Conservation (phyloP, 495 filamentous ascomycete genomes). For the Penicillium pulvis region DNA sequence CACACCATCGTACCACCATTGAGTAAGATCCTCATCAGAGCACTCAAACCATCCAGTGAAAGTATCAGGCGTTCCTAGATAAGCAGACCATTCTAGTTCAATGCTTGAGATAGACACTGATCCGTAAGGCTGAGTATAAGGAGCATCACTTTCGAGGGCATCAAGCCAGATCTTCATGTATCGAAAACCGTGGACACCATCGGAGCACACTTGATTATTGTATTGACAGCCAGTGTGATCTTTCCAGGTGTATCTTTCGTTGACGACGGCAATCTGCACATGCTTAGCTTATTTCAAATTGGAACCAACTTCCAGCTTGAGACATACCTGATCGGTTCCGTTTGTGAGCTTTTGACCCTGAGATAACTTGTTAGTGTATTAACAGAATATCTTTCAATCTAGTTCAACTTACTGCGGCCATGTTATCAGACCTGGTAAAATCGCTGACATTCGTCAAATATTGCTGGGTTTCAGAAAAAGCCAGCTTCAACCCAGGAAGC, state of each 20-base stretch:
- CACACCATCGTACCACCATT: constrained; percentile 51
- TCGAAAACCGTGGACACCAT: constrained; percentile 51
- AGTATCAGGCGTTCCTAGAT: constrained; percentile 44
- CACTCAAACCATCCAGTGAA: constrained; percentile 52
- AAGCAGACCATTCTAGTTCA: constrained; percentile 40
- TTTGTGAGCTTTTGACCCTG: constrained; percentile 13
- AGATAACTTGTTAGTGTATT: not conserved
- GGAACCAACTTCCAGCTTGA: not conserved
- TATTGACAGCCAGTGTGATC: constrained; percentile 41
- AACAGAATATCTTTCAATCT: not conserved
- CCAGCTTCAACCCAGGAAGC: constrained; percentile 40
- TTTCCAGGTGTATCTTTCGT: constrained; percentile 41
- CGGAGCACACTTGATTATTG: constrained; percentile 42
- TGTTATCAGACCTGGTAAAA: constrained; percentile 47
- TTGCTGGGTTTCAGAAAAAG: constrained; percentile 48
- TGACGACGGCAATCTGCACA: constrained; percentile 37
- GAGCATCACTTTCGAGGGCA: constrained; percentile 39
- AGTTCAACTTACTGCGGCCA: constrained; percentile 11
- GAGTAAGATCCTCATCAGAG: constrained; percentile 46
- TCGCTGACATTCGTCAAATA: constrained; percentile 44
- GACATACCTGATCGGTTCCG: constrained; percentile 17
- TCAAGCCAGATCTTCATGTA: constrained; percentile 49
- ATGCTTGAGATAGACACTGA: constrained; percentile 37
- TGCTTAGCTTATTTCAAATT: not conserved
- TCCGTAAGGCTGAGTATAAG: constrained; percentile 41